A percentile compares a stretch with the other conserved stretches of the same genome.
Conservation (phyloP, 1,139 yeast genomes). For the Geotrichum siamense region DNA sequence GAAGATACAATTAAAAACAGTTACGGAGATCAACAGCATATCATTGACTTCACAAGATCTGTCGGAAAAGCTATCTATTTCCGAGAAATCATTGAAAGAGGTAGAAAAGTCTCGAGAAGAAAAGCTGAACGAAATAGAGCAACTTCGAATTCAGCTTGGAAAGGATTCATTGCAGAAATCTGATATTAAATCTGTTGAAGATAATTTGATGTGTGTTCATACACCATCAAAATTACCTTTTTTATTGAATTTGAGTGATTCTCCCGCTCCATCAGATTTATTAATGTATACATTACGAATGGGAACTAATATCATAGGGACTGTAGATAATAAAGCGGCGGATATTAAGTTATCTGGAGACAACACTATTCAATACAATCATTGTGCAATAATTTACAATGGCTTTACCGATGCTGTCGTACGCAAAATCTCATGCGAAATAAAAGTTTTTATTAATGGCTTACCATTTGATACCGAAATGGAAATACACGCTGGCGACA, state of each 20-base stretch:
- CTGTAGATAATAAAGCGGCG: conserved; percentile 19
- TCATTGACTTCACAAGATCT: conserved; percentile 20
- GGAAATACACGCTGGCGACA: conserved; percentile 25
- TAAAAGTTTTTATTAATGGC: conserved; percentile 27
- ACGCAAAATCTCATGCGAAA: conserved; percentile 17
- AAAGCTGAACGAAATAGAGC: conserved; percentile 23
- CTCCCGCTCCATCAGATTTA: conserved; percentile 23
- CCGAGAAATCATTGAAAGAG: conserved; percentile 27
- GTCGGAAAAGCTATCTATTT: conserved; percentile 23
- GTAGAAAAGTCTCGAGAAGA: conserved; percentile 31
- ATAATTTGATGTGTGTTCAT: conserved; percentile 21
- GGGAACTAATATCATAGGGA: conserved; percentile 25
- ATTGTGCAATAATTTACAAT: conserved; percentile 25
- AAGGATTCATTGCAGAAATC: conserved; percentile 28
- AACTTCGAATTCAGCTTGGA: conserved; percentile 24
- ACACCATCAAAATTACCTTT: conserved; percentile 29
- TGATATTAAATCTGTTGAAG: conserved; percentile 24
- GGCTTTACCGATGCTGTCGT: conserved; percentile 21
- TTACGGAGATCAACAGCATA: not conserved
- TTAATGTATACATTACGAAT: not conserved
- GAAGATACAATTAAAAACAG: conserved; percentile 15
- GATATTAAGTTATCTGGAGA: conserved; percentile 26
- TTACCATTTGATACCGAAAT: conserved; percentile 15
- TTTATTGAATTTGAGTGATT: conserved; percentile 30
- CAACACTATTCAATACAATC: conserved; percentile 21